A percentile compares a stretch with the other conserved stretches of the same genome.
These are phyloP conservation scores for Pestalotiopsis sp. DNA, from an alignment of 2,329 filamentous ascomycete genomes.

Conservation along the genomic window DNA sequence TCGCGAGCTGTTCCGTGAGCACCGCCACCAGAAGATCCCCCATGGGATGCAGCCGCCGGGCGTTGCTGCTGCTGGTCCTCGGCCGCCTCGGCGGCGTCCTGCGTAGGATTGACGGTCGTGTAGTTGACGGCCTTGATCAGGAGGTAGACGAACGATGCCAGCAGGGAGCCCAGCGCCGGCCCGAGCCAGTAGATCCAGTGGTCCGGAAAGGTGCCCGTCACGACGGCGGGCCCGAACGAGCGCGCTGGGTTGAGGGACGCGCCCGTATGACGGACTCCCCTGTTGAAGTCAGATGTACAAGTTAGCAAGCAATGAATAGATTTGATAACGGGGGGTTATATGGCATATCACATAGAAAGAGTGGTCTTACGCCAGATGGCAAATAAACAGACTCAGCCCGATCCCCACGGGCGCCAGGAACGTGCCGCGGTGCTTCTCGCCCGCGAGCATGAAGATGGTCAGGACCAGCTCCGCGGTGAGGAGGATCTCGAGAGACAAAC, in stretches of 20 bases:
- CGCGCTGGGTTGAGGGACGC: conserved; percentile 29
- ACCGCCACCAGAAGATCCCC: too few relatives aligned
- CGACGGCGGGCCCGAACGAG: conserved; percentile 30
- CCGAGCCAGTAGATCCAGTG: conserved; percentile 36
- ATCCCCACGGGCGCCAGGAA: conserved; percentile 66
- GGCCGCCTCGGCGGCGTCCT: conserved; percentile 19
- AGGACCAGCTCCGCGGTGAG: conserved; percentile 56
- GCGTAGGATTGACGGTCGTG: conserved; percentile 29
- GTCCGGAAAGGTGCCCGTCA: conserved; percentile 22
- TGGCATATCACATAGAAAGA: not conserved
- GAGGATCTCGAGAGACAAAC: conserved; percentile 57
- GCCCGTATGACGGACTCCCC: conserved; percentile 27
- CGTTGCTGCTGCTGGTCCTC: not conserved
- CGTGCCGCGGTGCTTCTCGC: conserved; percentile 64
- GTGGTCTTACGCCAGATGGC: conserved; percentile 31
- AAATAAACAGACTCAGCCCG: conserved; percentile 61
- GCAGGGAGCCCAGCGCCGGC: conserved; percentile 35
- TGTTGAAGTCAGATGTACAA: not conserved
- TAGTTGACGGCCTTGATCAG: conserved; percentile 38
- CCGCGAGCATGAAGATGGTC: conserved; percentile 61
- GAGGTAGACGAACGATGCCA: conserved; percentile 37
- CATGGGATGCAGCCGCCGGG: not conserved
- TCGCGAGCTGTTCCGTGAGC: not conserved
- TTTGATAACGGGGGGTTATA: too few relatives aligned
- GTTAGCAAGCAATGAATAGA: too few relatives aligned